Evolutionary conservation across 305 asterid genomes (phyloP).

Genomic region (Solanum hybrid): DNA sequence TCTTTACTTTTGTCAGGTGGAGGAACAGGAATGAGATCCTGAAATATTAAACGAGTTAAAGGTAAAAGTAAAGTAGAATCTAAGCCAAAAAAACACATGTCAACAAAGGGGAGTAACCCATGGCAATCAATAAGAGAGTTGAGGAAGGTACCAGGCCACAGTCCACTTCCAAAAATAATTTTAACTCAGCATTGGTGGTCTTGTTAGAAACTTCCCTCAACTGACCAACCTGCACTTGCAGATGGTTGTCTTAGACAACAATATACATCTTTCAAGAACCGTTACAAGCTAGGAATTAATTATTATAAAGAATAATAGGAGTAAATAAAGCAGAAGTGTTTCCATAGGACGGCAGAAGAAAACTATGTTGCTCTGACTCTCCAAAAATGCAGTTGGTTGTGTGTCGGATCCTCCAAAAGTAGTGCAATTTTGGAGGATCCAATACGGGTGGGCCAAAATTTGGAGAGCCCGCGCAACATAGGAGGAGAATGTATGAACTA

Average conservation of each 20-base stretch:
- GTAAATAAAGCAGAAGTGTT: neutral
- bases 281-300: neutral
- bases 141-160: constrained; percentile 47
- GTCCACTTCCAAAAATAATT: constrained; percentile 77
- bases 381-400: neutral
- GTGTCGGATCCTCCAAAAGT: neutral
- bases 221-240: constrained; percentile 66
- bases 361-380: neutral
- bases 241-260: neutral
- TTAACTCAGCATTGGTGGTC: constrained; percentile 74
- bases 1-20: constrained; percentile 81
- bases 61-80: neutral
- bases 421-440: neutral
- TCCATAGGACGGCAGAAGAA: neutral
- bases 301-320: neutral
- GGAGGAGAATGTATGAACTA: neutral
- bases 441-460: neutral
- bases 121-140: neutral
- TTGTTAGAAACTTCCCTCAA: constrained; percentile 74
- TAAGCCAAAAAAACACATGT: neutral
- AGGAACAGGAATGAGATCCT: constrained; percentile 58
- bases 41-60: neutral
- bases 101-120: neutral
- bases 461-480: neutral
- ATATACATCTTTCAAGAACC: neutral